Percentiles rank a stretch among this genome's conserved stretches.
These are phyloP conservation scores for Plicaturopsis crispa DNA, from an alignment of 768 basidiomycete species.

Conservation along the genomic window DNA sequence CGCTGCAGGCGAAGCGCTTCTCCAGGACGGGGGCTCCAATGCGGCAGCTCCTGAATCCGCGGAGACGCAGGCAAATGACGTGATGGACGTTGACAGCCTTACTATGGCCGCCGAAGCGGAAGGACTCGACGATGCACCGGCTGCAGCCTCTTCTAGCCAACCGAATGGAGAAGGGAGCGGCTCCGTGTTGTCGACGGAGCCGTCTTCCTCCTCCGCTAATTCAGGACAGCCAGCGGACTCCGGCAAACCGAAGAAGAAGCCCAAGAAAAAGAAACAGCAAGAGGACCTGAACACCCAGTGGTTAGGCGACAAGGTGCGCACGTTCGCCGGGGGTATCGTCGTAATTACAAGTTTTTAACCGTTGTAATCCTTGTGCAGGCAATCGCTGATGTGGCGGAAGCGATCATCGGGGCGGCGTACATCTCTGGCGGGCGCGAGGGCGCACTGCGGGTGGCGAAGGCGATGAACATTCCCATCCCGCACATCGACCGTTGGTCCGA, in stretches of 20 bases:
- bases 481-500: slow-evolving; percentile 66
- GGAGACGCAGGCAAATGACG: no score
- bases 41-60: background rate
- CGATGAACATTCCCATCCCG: slow-evolving; percentile 57
- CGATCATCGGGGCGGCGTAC: slow-evolving; percentile 78
- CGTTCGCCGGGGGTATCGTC: background rate
- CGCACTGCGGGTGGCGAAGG: slow-evolving; percentile 58
- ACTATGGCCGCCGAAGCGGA: no score
- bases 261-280: slow-evolving; percentile 31
- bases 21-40: no score
- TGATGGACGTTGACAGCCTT: no score
- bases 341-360: slow-evolving; percentile 4
- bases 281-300: slow-evolving; percentile 40
- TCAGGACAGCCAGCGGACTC: background rate
- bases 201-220: no score
- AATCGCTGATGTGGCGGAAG: slow-evolving; percentile 80
- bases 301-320: slow-evolving; percentile 70
- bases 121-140: no score
- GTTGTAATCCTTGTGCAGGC: slow-evolving; percentile 35
- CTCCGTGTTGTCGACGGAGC: no score
- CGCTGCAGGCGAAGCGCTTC: background rate
- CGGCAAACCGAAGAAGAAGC: background rate
- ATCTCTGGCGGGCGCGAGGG: slow-evolving; percentile 62
- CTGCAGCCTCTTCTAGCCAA: no score
- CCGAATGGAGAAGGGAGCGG: no score